Evolutionary conservation across 2,329 filamentous ascomycete genomes (phyloP).

Genomic region (Colletotrichum navitas): DNA sequence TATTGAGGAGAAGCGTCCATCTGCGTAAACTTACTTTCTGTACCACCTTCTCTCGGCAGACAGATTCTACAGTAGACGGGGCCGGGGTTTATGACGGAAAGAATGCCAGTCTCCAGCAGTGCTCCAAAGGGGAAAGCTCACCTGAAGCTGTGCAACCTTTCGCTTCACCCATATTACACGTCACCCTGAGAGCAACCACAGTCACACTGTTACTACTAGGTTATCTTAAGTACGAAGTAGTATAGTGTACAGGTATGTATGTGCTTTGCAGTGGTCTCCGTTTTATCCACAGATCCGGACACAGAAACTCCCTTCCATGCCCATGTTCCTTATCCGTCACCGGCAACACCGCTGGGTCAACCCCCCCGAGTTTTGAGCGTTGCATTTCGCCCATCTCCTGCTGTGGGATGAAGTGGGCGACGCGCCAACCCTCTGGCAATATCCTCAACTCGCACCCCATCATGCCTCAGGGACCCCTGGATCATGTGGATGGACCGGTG

Average conservation of each 20-base stretch:
- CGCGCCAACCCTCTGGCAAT: constrained; percentile 37
- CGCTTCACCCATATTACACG: constrained; percentile 5
- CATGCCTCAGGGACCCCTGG: constrained; percentile 14
- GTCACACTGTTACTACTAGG: not conserved
- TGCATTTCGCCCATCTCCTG: constrained; percentile 22
- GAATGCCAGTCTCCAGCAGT: not conserved
- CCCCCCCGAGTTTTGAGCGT: constrained; percentile 22
- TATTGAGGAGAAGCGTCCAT: not conserved
- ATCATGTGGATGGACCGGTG: constrained; percentile 11
- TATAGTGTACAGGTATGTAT: not conserved
- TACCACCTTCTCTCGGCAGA: not conserved
- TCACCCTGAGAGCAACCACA: not conserved
- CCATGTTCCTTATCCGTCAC: not conserved
- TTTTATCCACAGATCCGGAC: constrained; percentile 5
- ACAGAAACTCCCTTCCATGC: constrained; percentile 5
- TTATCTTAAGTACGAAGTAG: not conserved
- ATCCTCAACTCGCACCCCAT: constrained; percentile 27
- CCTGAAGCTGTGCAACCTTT: constrained; percentile 16
- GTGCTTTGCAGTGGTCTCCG: constrained; percentile 9
- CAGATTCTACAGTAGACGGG: not conserved
- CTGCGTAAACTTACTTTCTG: constrained; percentile 1
- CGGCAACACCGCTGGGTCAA: constrained; percentile 6
- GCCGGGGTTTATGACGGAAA: not conserved
- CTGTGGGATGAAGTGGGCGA: constrained; percentile 35
- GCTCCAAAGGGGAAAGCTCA: constrained; percentile 22